Percentiles rank a stretch among this genome's conserved stretches.
phyloP scores from a whole-genome alignment of 2,329 filamentous ascomycete species.

The Sclerotinia glacialis region DNA sequence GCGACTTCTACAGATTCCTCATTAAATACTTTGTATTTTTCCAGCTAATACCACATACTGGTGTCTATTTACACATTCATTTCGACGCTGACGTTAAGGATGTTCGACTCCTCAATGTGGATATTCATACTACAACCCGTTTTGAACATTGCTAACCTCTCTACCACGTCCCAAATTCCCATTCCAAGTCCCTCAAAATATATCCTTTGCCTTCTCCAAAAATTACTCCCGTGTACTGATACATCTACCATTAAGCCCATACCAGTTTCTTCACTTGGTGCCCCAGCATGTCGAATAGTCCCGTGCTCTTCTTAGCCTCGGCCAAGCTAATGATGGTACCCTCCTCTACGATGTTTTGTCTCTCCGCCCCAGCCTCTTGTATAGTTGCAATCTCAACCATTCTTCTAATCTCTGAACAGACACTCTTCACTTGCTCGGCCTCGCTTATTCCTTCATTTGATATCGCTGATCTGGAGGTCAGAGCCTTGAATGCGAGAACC shows the following conservation, averaged over 20 bases:
- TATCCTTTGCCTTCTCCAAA: background rate
- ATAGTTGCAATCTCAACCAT: slow-evolving; percentile 53
- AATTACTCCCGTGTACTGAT: background rate
- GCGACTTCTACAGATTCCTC: background rate
- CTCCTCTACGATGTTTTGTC: slow-evolving; percentile 50
- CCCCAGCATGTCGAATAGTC: slow-evolving; percentile 79
- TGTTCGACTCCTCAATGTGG: background rate
- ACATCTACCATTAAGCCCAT: slow-evolving; percentile 52
- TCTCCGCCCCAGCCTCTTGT: slow-evolving; percentile 41
- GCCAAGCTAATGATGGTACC: slow-evolving; percentile 77
- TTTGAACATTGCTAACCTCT: background rate
- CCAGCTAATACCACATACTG: slow-evolving; percentile 3
- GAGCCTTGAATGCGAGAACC: slow-evolving; percentile 55
- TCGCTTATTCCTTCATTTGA: slow-evolving; percentile 32
- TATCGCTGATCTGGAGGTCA: slow-evolving; percentile 48
- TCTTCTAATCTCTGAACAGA: slow-evolving; percentile 38
- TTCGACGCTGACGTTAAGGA: background rate
- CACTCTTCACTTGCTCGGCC: slow-evolving; percentile 36
- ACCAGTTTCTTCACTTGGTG: slow-evolving; percentile 93
- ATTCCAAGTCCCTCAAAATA: background rate
- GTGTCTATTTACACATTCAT: slow-evolving; percentile 2
- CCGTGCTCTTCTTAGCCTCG: slow-evolving; percentile 84
- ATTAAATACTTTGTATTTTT: background rate
- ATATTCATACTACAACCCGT: background rate
- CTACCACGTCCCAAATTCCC: background rate